Evolutionary conservation across 192 early-diverging fungal species (phyloP), one percentile per base, ranked within the genome.

Genomic region (Dispira parvispora): DNA sequence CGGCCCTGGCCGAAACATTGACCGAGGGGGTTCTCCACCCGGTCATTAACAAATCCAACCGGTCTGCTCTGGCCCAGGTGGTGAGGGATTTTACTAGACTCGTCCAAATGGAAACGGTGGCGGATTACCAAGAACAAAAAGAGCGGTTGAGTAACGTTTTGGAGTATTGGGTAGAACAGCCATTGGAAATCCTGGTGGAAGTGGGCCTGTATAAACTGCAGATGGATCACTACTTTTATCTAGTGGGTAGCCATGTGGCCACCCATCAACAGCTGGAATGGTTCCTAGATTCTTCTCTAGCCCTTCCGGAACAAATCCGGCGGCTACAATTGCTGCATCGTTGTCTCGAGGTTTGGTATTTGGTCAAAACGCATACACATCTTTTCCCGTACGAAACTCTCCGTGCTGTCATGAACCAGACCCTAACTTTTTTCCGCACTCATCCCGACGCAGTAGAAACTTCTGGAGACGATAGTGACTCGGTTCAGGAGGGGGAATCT

Each of bases 81-180:
- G 64, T 73, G 13, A 64, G 73, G 16, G 66, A 65, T 16, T 70
- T 64, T 42, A 63, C 65, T 16, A 69, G 64, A 45, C 63, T 74
- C 20, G 44, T 44, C 0, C 45, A 65, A 23, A 67, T 65, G 62
- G 61, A 73, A 60, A 74, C 67, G 2, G 56, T 67, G 1, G 25
- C 65, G 2, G 71, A 73, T 45, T 61, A n/a, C 12, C 61, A 72
- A n/a, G 70, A 75, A 4, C 68, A 68, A 49, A 47, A 56, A 38
- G 71, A 74, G 21, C 54, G 63, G 10, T 66, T 73, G 1, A 53
- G 53, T 3, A 65, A 63, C 13, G 70, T 63, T 0, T 70, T 75
- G 44, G 68, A 75, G 14, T 73, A 67, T 52, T 75, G 73, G 73
- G 50, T 73, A 1, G 69, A 73, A 42, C 62, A 73, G 46, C 73